Evolutionary conservation across 768 basidiomycete genomes (phyloP), one percentile per base, ranked within the genome.

Genomic region (Kwoniella botswanensis): DNA sequence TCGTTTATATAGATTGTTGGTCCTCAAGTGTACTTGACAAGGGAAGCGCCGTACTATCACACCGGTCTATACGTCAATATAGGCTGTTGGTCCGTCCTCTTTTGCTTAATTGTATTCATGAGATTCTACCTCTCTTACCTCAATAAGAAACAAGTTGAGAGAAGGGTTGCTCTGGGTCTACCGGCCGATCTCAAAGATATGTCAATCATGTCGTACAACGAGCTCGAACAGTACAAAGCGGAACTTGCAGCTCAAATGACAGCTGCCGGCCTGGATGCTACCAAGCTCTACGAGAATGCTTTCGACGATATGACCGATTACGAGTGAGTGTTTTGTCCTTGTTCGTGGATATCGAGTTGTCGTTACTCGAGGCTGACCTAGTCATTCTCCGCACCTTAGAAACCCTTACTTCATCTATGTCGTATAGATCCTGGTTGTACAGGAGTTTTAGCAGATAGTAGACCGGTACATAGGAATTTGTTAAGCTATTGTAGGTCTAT

Each of bases 41-140:
- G 55, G 13, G 81, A 82, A 54, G 71, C 70, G 11, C 81, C 81
- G 1, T 24, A 71, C 46, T 82, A 81, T 71, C 70, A 70, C 50
- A 80, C 79, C 26, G 81, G 81, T 67, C 74, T 82, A 24, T 77
- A 78, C 62, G 79, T 82, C 65, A 76, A 82, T 64, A 75, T 81
- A 26, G 73, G 70, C n/a, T 82, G 76, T 55, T 82, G 78, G 81
- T 70, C 70, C 17, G 46, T 76, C 22, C 64, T 73, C 24, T 74
- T 65, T 68, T 41, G 73, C 69, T 70, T 79, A 26, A 68, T 74
- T 65, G 62, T 80, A 42, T 56, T 68, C 26, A 80, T 80, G 79
- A 75, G 74, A 4, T 75, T 74, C 67, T 75, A 82, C 69, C 74
- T 82, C 1, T 55, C 54, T 17, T 29, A 58, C 60, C 73, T 82